A percentile compares a stretch with the other conserved stretches of the same genome.
phyloP scores from a whole-genome alignment of 495 filamentous ascomycete genomes.

The Penicillium crystallinum region DNA sequence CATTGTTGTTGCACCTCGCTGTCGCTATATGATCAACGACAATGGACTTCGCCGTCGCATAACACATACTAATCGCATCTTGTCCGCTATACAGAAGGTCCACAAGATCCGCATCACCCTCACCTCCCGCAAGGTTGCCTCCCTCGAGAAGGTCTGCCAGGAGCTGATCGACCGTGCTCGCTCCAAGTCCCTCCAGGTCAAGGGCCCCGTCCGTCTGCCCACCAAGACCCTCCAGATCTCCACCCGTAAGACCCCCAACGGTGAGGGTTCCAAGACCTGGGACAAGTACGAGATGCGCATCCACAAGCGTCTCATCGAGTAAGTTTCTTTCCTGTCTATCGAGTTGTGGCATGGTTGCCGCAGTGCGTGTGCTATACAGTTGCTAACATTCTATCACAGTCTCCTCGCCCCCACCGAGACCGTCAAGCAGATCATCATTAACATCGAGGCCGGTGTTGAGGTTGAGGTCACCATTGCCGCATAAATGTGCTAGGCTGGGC shows the following conservation, averaged over 20 bases:
- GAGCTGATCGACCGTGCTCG: constrained; percentile 99
- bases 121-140: constrained; percentile 83
- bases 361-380: background rate
- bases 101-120: constrained; percentile 99
- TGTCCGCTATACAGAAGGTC: constrained; percentile 59
- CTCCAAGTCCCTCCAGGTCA: constrained; percentile 96
- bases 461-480: constrained; percentile 99
- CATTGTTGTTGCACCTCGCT: constrained; percentile 6
- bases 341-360: background rate
- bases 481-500: constrained; percentile 47
- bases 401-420: constrained; percentile 97
- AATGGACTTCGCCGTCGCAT: background rate
- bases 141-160: constrained; percentile 96
- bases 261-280: constrained; percentile 99
- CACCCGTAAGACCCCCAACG: constrained; percentile 93
- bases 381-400: constrained; percentile 39
- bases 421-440: constrained; percentile 99
- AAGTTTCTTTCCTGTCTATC: constrained; percentile 27
- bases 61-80: constrained; percentile 7
- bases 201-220: constrained; percentile 97
- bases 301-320: constrained; percentile 97
- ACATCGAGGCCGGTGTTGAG: constrained; percentile 99
- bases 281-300: constrained; percentile 99
- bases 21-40: constrained; percentile 3
- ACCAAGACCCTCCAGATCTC: constrained; percentile 97